Evolutionary conservation across 2,329 filamentous ascomycete genomes (phyloP), one percentile per base, ranked within the genome.

Genomic region (Ophiostoma sp.): DNA sequence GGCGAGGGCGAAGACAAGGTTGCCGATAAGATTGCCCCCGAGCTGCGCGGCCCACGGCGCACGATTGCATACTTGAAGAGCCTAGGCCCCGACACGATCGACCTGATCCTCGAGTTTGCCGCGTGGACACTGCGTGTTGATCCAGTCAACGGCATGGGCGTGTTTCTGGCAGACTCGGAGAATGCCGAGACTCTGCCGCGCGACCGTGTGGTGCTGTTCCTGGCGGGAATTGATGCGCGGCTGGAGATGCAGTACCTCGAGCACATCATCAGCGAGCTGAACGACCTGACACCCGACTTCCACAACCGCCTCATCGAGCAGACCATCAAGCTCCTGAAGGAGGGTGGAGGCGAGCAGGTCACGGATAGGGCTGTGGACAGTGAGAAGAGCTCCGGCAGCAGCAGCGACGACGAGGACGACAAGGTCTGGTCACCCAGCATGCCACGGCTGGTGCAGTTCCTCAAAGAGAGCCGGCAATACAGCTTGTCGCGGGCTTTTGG

Each of bases 21-120:
- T 3, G 55, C 6, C 41, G 64, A 58, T n/a, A 47, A 41, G 16
- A 16, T 69, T 2, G 69, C 69, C 0, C 83, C 83, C 1, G 77
- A 78, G 4, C 83, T 99, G 6, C 89, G 90, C 73, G 95, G 95
- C 0, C 92, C 95, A 2, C 87, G 89, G 70, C 84, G 93, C 49
- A 97, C 93, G 0, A 88, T 98, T 5, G 87, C 86, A 7, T 99
- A 99, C 76, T 81, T 99, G n/a, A 92, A 97, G 75, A 91, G 89
- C 72, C 81, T 99, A 5, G 89, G 93, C 0, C 89, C 94, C 0
- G 92, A 94, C 38, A 87, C 93, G 79, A 92, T 97, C 67, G 93
- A 97, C 73, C 83, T 98, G 40, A 92, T 98, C 18, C 83, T 99
- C 4, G 92, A 97, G 77, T 96, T 96, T 75, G 90, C 92, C 0